These are phyloP conservation scores for Phytopythium litorale DNA, from an alignment of 352 stramenopile species.

Conservation along the genomic window DNA sequence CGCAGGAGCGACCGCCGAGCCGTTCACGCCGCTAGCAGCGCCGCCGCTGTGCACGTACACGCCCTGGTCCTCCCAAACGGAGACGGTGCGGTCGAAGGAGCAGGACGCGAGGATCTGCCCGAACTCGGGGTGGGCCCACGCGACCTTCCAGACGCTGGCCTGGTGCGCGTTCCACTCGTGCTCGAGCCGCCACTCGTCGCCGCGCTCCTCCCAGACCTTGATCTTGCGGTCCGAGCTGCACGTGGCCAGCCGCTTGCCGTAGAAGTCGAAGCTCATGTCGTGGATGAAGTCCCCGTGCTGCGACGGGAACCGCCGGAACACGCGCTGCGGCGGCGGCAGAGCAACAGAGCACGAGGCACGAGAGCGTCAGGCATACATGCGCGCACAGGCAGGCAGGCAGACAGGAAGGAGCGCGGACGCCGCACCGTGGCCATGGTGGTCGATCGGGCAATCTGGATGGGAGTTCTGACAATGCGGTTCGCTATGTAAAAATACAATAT, in stretches of 20 bases:
- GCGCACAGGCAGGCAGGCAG: not conserved
- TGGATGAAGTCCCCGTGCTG: conserved; percentile 90
- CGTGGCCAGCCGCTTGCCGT: conserved; percentile 88
- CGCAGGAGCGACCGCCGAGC: not conserved
- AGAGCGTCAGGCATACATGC: not conserved
- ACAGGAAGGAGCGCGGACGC: no score
- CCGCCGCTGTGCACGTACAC: conserved; percentile 38
- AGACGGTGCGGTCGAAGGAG: conserved; percentile 91
- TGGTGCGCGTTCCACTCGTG: conserved; percentile 90
- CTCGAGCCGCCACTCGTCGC: conserved; percentile 80
- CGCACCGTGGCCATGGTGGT: no score
- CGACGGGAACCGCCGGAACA: conserved; percentile 82
- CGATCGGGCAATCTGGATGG: no score
- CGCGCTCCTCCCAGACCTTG: conserved; percentile 88
- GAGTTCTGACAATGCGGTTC: no score
- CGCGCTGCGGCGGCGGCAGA: conserved; percentile 44
- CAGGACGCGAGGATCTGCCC: conserved; percentile 94
- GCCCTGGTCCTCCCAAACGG: conserved; percentile 94
- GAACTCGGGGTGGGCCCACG: conserved; percentile 95
- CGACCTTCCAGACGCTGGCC: conserved; percentile 91
- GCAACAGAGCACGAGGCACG: no score
- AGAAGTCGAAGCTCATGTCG: conserved; percentile 93
- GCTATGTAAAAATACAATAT: no score
- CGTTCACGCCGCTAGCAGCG: conserved; percentile 2
- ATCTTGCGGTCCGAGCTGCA: conserved; percentile 92